These are phyloP conservation scores for Pisolithus albus DNA, from an alignment of 768 basidiomycete species.

Conservation along the genomic window DNA sequence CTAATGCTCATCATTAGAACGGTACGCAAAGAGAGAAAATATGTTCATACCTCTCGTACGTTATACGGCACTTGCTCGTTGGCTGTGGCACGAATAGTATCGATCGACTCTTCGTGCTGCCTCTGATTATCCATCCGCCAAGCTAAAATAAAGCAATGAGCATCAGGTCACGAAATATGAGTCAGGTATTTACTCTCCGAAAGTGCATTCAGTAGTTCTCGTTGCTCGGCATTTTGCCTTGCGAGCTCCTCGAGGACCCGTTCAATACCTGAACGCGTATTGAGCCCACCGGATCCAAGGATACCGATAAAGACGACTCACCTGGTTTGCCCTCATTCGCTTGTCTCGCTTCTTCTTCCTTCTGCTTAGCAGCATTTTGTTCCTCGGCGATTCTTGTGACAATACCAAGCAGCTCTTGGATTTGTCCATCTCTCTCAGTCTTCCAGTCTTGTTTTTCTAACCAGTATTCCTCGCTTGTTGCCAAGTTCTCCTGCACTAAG, in stretches of 20 bases:
- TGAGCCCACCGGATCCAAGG: constrained; percentile 9
- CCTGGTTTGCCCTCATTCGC: constrained; percentile 51
- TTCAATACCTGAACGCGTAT: constrained; percentile 42
- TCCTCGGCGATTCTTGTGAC: constrained; percentile 52
- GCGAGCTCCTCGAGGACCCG: constrained; percentile 52
- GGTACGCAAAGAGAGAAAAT: background rate
- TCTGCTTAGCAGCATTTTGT: constrained; percentile 41
- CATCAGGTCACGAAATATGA: background rate
- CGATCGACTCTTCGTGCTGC: constrained; percentile 63
- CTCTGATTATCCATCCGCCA: constrained; percentile 35
- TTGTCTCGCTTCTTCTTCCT: constrained; percentile 46
- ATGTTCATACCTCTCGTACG: constrained; percentile 60
- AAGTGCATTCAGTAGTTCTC: constrained; percentile 41
- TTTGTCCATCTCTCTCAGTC: constrained; percentile 54
- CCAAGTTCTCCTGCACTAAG: no score
- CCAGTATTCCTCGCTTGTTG: no score
- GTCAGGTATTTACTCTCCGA: constrained; percentile 39
- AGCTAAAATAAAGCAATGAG: background rate
- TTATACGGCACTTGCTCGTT: constrained; percentile 77
- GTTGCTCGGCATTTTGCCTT: constrained; percentile 53
- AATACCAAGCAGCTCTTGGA: constrained; percentile 54
- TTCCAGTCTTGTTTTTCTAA: no score
- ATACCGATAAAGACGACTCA: constrained; percentile 26
- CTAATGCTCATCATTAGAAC: constrained; percentile 28
- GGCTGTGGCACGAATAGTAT: constrained; percentile 62